phyloP scores from a whole-genome alignment of 2,329 filamentous ascomycete species.

The Alternaria brassicae region DNA sequence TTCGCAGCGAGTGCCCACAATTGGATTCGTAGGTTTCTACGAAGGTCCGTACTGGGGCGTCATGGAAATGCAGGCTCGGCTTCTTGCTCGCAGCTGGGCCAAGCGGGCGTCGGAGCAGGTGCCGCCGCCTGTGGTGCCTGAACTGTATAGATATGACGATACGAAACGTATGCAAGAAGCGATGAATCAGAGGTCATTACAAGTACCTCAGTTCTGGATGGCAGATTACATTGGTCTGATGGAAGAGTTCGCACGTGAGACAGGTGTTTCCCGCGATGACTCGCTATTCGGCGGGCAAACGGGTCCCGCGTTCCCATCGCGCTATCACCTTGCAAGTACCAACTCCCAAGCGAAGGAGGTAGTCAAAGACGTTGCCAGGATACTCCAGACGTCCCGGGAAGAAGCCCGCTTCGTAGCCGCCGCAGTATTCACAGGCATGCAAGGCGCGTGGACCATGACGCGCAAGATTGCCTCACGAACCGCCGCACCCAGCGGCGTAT shows the following conservation, averaged over 20 bases:
- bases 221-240: constrained; percentile 80
- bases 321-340: constrained; percentile 41
- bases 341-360: constrained; percentile 54
- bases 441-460: constrained; percentile 72
- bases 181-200: constrained; percentile 41
- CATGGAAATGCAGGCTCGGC: constrained; percentile 83
- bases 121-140: not conserved
- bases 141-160: constrained; percentile 28
- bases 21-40: constrained; percentile 86
- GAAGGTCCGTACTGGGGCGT: constrained; percentile 85
- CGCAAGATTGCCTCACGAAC: constrained; percentile 63
- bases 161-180: constrained; percentile 54
- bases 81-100: constrained; percentile 68
- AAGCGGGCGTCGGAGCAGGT: constrained; percentile 26
- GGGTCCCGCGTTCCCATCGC: constrained; percentile 55
- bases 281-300: constrained; percentile 53
- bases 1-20: constrained; percentile 64
- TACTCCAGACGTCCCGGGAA: constrained; percentile 54
- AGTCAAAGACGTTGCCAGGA: constrained; percentile 54
- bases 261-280: constrained; percentile 60
- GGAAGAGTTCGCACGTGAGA: constrained; percentile 69
- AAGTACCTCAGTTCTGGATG: constrained; percentile 79
- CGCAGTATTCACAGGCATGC: constrained; percentile 73
- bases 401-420: constrained; percentile 64
- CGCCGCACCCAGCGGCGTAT: constrained; percentile 68